Percentiles rank a stretch among this genome's conserved stretches.
Conservation (phyloP, 768 basidiomycete genomes). For the Amanita pseudoporphyria region DNA sequence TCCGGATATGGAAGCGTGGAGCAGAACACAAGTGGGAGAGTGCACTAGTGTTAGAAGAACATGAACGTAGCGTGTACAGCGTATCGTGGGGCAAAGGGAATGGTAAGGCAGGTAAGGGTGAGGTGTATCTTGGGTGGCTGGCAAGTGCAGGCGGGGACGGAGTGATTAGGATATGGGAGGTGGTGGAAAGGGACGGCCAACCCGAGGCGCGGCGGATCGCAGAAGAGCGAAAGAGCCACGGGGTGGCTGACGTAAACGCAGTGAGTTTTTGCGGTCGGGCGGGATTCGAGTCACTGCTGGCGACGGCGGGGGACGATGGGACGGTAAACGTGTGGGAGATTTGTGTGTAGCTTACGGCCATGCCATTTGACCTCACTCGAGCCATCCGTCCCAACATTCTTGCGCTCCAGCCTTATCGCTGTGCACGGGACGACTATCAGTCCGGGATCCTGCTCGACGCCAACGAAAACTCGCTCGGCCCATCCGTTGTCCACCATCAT, state of each 20-base stretch:
- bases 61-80: conserved; percentile 72
- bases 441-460: conserved; percentile 90
- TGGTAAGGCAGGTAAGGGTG: conserved; percentile 17
- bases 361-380: not conserved
- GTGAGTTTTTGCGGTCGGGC: conserved; percentile 73
- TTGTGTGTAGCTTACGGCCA: not conserved
- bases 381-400: conserved; percentile 95
- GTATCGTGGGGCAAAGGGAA: conserved; percentile 57
- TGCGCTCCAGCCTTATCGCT: conserved; percentile 84
- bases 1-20: conserved; percentile 76
- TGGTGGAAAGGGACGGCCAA: conserved; percentile 30
- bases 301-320: conserved; percentile 85
- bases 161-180: conserved; percentile 68
- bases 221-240: conserved; percentile 58
- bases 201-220: conserved; percentile 32
- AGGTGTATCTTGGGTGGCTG: conserved; percentile 62
- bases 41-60: conserved; percentile 48
- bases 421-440: conserved; percentile 93
- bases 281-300: conserved; percentile 58
- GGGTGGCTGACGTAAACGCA: conserved; percentile 76
- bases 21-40: conserved; percentile 55
- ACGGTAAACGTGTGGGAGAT: conserved; percentile 63
- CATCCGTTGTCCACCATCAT: conserved; percentile 43
- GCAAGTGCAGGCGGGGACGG: conserved; percentile 87
- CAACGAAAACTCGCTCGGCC: conserved; percentile 94